Conservation (phyloP, 2,329 filamentous ascomycete genomes). For the Cladosporium sp. region DNA sequence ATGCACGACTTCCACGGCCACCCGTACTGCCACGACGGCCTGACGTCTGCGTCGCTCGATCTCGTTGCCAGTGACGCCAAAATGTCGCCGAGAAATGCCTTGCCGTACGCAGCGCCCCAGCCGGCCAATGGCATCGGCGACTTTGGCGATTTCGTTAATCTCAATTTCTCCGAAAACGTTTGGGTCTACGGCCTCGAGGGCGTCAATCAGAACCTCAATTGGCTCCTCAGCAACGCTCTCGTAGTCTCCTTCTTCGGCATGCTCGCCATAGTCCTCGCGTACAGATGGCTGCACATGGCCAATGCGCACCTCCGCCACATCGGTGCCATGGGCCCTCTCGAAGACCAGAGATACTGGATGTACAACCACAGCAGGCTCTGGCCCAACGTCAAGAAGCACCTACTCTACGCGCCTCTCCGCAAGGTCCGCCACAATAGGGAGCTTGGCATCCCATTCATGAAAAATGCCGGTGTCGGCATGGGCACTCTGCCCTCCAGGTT, state of each 20-base stretch:
- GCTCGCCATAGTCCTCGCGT: conserved; percentile 33
- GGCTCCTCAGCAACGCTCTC: conserved; percentile 41
- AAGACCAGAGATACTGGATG: conserved; percentile 41
- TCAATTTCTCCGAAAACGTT: neutral
- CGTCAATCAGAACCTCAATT: conserved; percentile 44
- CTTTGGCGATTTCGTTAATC: conserved; percentile 9
- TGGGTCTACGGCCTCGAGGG: conserved; percentile 40
- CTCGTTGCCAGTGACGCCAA: neutral
- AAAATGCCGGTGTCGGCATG: conserved; percentile 64
- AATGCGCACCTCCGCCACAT: conserved; percentile 42
- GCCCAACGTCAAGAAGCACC: conserved; percentile 57
- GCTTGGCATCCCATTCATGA: conserved; percentile 53
- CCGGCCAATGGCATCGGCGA: conserved; percentile 14
- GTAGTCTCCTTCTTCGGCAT: conserved; percentile 32
- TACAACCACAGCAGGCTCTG: conserved; percentile 40
- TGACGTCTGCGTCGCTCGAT: neutral
- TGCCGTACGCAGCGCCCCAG: neutral
- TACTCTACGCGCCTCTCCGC: conserved; percentile 65
- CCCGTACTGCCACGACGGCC: conserved; percentile 4
- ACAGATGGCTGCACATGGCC: conserved; percentile 37
- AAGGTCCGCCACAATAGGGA: conserved; percentile 71
- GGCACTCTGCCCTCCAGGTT: conserved; percentile 76
- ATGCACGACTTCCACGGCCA: conserved; percentile 2
- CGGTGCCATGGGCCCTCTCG: conserved; percentile 36
- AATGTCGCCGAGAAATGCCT: neutral